Evolutionary conservation across 2,329 filamentous ascomycete species (phyloP).

Genomic region (Coniochaeta prunicola): DNA sequence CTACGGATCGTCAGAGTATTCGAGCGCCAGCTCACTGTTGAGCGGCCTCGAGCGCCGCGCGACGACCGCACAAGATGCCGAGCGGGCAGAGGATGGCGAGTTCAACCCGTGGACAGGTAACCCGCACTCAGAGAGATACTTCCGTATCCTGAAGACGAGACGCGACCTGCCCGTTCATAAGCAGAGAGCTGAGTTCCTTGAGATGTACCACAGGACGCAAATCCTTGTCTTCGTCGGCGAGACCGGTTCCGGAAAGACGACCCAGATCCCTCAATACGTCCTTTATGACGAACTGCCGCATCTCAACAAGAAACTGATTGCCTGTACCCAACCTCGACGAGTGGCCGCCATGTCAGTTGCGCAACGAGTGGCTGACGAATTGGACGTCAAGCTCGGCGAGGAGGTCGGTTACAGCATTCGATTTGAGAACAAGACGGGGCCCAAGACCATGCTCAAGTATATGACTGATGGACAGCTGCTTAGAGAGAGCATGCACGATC

Average conservation of each 20-base stretch:
- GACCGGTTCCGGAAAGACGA: constrained; percentile 98
- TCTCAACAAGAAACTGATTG: constrained; percentile 77
- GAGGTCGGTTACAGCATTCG: constrained; percentile 98
- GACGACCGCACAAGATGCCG: constrained; percentile 71
- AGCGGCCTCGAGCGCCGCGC: constrained; percentile 66
- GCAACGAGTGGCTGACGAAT: constrained; percentile 93
- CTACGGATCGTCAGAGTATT: constrained; percentile 23
- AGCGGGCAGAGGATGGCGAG: constrained; percentile 69
- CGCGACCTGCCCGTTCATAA: constrained; percentile 85
- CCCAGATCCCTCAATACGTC: constrained; percentile 97
- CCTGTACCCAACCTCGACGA: constrained; percentile 94
- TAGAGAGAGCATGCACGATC: constrained; percentile 93
- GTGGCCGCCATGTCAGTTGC: constrained; percentile 98
- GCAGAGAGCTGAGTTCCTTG: constrained; percentile 89
- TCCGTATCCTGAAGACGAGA: constrained; percentile 77
- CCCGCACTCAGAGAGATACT: constrained; percentile 75
- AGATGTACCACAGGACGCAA: constrained; percentile 87
- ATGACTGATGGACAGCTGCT: constrained; percentile 99
- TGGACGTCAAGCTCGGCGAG: constrained; percentile 87
- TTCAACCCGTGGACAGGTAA: constrained; percentile 79
- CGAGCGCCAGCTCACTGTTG: constrained; percentile 37
- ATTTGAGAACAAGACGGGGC: constrained; percentile 90
- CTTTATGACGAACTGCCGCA: constrained; percentile 95
- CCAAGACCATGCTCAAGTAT: constrained; percentile 92
- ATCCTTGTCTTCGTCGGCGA: constrained; percentile 98